phyloP scores from a whole-genome alignment of 768 basidiomycete species.

The Kwoniella dendrophila region DNA sequence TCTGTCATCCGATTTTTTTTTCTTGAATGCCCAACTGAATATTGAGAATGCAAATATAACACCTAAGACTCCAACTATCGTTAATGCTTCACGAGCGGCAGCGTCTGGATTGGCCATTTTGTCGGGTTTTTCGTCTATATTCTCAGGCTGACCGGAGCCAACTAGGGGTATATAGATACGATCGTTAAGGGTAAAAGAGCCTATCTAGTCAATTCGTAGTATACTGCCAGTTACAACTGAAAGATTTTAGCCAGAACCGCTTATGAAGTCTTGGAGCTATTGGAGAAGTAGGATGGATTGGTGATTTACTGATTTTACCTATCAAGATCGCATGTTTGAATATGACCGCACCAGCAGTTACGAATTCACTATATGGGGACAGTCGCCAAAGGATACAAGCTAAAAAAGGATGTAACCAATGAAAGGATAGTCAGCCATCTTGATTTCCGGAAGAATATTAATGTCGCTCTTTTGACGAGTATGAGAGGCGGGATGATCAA shows the following conservation, averaged over 20 bases:
- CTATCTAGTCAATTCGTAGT: too few species aligned
- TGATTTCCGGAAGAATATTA: neutral
- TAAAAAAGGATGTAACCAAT: too few species aligned
- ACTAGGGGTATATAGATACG: neutral
- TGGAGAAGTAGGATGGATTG: too few species aligned
- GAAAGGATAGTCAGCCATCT: neutral
- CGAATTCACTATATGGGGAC: neutral
- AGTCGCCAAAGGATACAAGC: conserved; percentile 3
- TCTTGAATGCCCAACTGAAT: conserved; percentile 37
- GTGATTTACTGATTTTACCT: neutral
- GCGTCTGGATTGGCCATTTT: conserved; percentile 16
- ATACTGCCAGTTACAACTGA: too few species aligned
- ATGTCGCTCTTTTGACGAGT: neutral
- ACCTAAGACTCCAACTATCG: conserved; percentile 68
- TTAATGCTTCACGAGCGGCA: conserved; percentile 53
- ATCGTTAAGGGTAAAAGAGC: neutral
- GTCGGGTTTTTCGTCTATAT: neutral
- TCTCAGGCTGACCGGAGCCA: conserved; percentile 10
- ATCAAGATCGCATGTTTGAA: neutral
- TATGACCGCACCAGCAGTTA: neutral
- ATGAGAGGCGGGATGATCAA: neutral
- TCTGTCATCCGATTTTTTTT: neutral
- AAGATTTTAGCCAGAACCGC: too few species aligned
- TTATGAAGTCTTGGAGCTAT: too few species aligned
- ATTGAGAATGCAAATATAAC: conserved; percentile 57